A percentile compares a stretch with the other conserved stretches of the same genome.
These are phyloP conservation scores for Citrus mangshanensis DNA, from an alignment of 345 rosid genomes.

Conservation along the genomic window DNA sequence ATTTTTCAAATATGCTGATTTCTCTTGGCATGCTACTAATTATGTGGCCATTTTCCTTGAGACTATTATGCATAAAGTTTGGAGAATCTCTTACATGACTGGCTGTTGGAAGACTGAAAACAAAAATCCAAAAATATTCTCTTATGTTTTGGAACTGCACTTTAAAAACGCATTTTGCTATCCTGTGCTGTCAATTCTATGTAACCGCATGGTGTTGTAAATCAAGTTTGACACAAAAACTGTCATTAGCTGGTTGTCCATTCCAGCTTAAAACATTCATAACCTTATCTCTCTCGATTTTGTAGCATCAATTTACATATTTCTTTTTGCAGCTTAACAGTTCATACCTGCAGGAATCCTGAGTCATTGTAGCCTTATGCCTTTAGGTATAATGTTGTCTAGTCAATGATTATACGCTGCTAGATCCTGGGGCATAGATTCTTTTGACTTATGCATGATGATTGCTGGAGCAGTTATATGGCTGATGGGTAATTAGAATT, in stretches of 20 bases:
- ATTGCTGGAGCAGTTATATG: neutral
- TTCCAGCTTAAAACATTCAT: neutral
- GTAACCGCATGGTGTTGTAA: neutral
- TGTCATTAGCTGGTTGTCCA: neutral
- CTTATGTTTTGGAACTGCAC: neutral
- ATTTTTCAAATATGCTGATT: neutral
- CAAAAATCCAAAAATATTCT: neutral
- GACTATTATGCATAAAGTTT: neutral
- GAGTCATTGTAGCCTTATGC: neutral
- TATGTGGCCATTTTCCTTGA: neutral
- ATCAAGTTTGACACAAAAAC: neutral
- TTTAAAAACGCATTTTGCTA: neutral
- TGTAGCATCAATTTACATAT: neutral
- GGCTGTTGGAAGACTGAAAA: neutral
- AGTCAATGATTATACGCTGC: constrained; percentile 1
- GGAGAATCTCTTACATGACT: neutral
- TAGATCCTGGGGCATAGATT: neutral
- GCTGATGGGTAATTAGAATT: neutral
- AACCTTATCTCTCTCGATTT: too few relatives aligned
- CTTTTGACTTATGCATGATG: neutral
- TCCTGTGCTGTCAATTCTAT: neutral
- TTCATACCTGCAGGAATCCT: neutral
- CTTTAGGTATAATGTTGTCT: constrained; percentile 2
- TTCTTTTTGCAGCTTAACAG: neutral
- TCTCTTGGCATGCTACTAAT: neutral